phyloP scores from a whole-genome alignment of 805 yeast genomes.

The Cyberlindnera amylophila region DNA sequence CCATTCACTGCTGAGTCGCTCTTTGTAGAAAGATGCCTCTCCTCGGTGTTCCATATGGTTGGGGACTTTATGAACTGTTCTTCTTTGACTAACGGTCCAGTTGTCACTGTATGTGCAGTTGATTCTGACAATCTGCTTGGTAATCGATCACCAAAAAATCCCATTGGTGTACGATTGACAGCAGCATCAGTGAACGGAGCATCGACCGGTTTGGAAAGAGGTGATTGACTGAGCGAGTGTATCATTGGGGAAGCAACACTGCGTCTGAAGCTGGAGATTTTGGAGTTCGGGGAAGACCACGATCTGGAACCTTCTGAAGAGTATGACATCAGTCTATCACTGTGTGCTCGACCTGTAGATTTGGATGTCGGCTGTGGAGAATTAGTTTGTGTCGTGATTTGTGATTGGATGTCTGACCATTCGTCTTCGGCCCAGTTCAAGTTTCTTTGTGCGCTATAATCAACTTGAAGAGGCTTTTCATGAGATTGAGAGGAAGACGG shows the following conservation, averaged over 20 bases:
- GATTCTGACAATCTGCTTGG: slow-evolving; percentile 1
- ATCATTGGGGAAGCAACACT: slow-evolving; percentile 15
- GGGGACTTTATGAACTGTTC: slow-evolving; percentile 20
- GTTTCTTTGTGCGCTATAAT: neutral
- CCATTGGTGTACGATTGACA: neutral
- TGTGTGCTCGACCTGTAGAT: neutral
- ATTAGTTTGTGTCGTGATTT: slow-evolving; percentile 7
- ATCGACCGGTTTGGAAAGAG: slow-evolving; percentile 20
- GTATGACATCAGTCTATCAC: slow-evolving; percentile 3
- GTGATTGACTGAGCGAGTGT: slow-evolving; percentile 22
- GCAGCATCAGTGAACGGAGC: slow-evolving; percentile 2
- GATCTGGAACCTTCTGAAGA: slow-evolving; percentile 11
- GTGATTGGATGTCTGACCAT: slow-evolving; percentile 12
- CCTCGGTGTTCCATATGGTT: slow-evolving; percentile 26
- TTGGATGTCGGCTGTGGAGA: slow-evolving; percentile 1
- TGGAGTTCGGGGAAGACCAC: slow-evolving; percentile 27
- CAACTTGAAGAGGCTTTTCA: neutral
- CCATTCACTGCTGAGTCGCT: slow-evolving; percentile 25
- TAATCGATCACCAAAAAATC: slow-evolving; percentile 1
- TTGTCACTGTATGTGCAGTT: neutral
- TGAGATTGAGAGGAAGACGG: neutral
- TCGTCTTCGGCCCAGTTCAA: slow-evolving; percentile 9
- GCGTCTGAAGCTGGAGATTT: slow-evolving; percentile 26
- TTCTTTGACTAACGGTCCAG: slow-evolving; percentile 1
- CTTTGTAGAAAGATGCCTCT: slow-evolving; percentile 24